A percentile compares a stretch with the other conserved stretches of the same genome.
These are phyloP conservation scores for Cupressus sempervirens DNA, from an alignment of 75 land plant species.

Conservation along the genomic window DNA sequence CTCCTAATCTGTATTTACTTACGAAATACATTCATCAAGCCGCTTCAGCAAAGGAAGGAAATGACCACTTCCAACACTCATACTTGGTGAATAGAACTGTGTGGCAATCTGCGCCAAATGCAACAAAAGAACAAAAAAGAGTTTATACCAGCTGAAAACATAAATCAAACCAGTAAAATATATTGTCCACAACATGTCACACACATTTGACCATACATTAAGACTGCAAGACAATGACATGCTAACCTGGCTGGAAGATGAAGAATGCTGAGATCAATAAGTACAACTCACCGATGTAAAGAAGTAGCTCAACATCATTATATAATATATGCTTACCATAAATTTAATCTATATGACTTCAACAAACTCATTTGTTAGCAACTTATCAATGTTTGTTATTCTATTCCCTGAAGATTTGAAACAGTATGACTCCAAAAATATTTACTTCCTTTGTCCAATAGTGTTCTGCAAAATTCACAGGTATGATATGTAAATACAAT, in stretches of 20 bases:
- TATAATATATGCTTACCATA: not conserved
- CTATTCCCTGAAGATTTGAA: not conserved
- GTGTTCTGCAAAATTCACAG: not conserved
- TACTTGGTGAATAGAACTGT: constrained; percentile 78
- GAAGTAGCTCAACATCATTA: not conserved
- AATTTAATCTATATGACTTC: not conserved
- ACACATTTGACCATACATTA: not conserved
- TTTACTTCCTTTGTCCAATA: not conserved
- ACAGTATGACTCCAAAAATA: not conserved
- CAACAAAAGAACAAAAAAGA: not conserved
- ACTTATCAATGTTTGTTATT: not conserved
- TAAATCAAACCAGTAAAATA: not conserved
- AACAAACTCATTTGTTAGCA: not conserved
- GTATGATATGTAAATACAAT: not conserved
- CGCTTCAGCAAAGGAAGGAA: constrained; percentile 87
- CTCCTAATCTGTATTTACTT: constrained; percentile 17
- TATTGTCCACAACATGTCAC: not conserved
- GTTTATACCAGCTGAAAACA: not conserved
- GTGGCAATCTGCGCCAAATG: constrained; percentile 57
- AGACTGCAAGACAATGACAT: not conserved
- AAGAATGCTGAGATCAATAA: not conserved
- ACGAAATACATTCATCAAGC: constrained; percentile 95
- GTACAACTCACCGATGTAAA: not conserved
- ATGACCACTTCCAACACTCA: constrained; percentile 78
- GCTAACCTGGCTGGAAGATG: not conserved